A percentile compares a stretch with the other conserved stretches of the same genome.
Evolutionary conservation across 441 rosid genomes (phyloP).

Genomic region (Syzygium syzygioides): DNA sequence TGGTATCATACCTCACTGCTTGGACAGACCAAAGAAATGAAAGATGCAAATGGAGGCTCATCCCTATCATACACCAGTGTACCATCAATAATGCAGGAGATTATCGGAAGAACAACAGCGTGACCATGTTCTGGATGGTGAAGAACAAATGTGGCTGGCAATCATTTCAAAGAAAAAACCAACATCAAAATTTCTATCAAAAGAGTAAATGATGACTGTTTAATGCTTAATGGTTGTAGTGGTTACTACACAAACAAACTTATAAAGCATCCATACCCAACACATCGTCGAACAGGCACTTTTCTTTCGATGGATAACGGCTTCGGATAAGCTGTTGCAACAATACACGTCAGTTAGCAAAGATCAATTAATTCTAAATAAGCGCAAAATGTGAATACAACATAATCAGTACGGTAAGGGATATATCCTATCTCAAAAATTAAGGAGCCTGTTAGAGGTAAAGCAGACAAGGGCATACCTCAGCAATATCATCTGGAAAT

Average conservation of each 20-base stretch:
- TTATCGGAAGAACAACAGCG: constrained; percentile 95
- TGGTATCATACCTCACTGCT: constrained; percentile 56
- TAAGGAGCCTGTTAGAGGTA: not conserved
- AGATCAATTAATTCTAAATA: not conserved
- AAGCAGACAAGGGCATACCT: constrained; percentile 37
- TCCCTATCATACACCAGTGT: constrained; percentile 73
- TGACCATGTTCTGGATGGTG: constrained; percentile 99
- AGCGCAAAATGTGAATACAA: not conserved
- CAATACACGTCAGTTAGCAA: constrained; percentile 15
- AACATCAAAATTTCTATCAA: not conserved
- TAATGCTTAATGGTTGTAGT: not conserved
- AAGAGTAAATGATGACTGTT: not conserved
- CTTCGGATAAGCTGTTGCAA: constrained; percentile 72
- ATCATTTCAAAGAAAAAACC: constrained; percentile 4
- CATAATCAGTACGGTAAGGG: not conserved
- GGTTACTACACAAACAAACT: not conserved
- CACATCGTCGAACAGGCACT: constrained; percentile 91
- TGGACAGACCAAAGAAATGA: constrained; percentile 89
- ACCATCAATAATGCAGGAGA: constrained; percentile 90
- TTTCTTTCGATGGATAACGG: constrained; percentile 82
- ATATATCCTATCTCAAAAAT: not conserved
- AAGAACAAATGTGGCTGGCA: constrained; percentile 90
- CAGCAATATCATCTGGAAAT: constrained; percentile 93
- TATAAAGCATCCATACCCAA: constrained; percentile 51
- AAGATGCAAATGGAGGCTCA: constrained; percentile 87